Conservation (phyloP, 345 rosid genomes). For the Cardamine resedifolia region DNA sequence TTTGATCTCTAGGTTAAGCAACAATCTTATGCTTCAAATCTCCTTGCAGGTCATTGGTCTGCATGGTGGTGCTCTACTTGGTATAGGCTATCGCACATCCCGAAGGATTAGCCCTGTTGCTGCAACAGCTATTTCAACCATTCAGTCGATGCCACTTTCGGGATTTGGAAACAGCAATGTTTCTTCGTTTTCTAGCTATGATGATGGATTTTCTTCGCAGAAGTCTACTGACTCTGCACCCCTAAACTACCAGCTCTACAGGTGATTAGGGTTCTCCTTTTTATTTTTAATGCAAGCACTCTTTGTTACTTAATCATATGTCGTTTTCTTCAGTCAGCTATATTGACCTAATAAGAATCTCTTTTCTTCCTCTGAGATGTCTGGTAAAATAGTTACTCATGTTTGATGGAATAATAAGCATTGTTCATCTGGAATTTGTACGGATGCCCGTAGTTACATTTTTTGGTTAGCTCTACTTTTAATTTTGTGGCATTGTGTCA, state of each 20-base stretch:
- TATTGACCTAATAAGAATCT: conserved; percentile 12
- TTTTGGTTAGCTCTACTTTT: conserved; percentile 8
- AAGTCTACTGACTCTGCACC: conserved; percentile 78
- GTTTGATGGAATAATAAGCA: conserved; percentile 13
- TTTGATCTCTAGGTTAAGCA: conserved; percentile 23
- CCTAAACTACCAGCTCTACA: conserved; percentile 89
- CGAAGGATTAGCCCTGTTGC: conserved; percentile 84
- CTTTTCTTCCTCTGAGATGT: conserved; percentile 11
- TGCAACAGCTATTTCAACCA: conserved; percentile 90
- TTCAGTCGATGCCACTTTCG: conserved; percentile 98
- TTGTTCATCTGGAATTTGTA: background rate
- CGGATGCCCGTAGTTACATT: background rate
- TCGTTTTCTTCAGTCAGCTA: conserved; percentile 5
- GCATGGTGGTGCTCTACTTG: conserved; percentile 98
- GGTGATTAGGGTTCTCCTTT: conserved; percentile 48
- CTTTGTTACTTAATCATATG: background rate
- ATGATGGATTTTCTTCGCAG: conserved; percentile 70
- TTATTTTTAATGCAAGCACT: background rate
- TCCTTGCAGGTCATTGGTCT: conserved; percentile 70
- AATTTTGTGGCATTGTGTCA: conserved; percentile 8
- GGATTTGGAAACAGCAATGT: conserved; percentile 82
- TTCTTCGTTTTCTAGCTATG: conserved; percentile 76
- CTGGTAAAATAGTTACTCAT: background rate
- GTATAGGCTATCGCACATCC: conserved; percentile 92
- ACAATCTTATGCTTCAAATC: conserved; percentile 25